phyloP scores from a whole-genome alignment of 495 filamentous ascomycete genomes.

The Pyronema omphalodes region DNA sequence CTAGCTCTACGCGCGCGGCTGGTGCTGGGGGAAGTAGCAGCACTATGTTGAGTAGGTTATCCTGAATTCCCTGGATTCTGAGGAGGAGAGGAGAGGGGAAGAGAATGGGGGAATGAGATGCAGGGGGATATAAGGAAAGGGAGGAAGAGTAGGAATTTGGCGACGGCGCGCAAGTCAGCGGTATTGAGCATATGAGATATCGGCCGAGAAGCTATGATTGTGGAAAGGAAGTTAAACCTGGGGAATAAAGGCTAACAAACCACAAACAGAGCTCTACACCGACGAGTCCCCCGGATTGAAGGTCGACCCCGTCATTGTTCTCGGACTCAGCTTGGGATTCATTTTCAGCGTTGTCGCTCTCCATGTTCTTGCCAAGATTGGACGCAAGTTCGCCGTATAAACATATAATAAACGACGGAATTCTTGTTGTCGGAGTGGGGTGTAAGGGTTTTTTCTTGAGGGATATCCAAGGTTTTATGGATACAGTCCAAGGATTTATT shows the following conservation, averaged over 20 bases:
- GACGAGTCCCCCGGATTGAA: slow-evolving; percentile 92
- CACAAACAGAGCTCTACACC: slow-evolving; percentile 62
- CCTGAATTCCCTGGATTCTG: background rate
- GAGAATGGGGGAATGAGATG: background rate
- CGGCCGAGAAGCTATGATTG: too few species aligned
- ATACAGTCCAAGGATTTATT: too few species aligned
- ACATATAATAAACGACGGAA: background rate
- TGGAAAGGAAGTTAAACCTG: too few species aligned
- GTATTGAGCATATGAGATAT: too few species aligned
- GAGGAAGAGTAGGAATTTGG: background rate
- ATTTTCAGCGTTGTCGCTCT: slow-evolving; percentile 96
- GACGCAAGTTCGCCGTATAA: slow-evolving; percentile 68
- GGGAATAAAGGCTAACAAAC: background rate
- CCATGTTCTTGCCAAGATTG: slow-evolving; percentile 94
- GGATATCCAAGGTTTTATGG: too few species aligned
- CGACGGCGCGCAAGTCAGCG: background rate
- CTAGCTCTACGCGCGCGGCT: slow-evolving; percentile 76
- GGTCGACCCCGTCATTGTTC: slow-evolving; percentile 90
- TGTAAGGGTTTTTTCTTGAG: too few species aligned
- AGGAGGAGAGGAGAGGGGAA: background rate
- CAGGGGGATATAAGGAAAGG: background rate
- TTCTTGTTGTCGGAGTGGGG: too few species aligned
- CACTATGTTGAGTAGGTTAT: slow-evolving; percentile 77
- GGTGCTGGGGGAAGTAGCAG: slow-evolving; percentile 90
- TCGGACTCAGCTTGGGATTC: slow-evolving; percentile 86